Evolutionary conservation across 768 basidiomycete species (phyloP).

Genomic region (Daedaleopsis nitida): DNA sequence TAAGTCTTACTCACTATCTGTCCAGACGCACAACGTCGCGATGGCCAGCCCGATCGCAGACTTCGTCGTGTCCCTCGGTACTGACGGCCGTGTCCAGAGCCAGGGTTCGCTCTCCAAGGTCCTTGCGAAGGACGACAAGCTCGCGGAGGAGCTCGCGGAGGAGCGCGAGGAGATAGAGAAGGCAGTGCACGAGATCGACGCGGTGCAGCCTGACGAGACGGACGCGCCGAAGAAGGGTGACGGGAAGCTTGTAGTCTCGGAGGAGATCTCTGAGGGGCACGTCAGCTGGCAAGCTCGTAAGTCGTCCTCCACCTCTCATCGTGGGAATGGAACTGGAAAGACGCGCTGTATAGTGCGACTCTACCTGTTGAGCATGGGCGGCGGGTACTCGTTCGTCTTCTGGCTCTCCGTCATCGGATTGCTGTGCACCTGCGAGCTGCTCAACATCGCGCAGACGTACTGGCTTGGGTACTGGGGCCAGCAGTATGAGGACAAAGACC

Average conservation of each 20-base stretch:
- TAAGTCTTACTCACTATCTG: not conserved
- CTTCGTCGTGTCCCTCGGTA: conserved; percentile 54
- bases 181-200: conserved; percentile 24
- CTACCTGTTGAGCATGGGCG: conserved; percentile 32
- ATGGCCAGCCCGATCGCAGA: conserved; percentile 53
- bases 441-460: conserved; percentile 32
- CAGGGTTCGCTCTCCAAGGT: conserved; percentile 51
- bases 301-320: conserved; percentile 2
- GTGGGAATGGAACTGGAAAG: not conserved
- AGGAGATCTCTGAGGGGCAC: conserved; percentile 40
- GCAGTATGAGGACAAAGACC: conserved; percentile 33
- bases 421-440: conserved; percentile 18
- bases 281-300: conserved; percentile 38
- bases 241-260: conserved; percentile 38
- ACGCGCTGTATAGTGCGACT: conserved; percentile 29
- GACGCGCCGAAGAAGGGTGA: conserved; percentile 14
- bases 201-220: conserved; percentile 17
- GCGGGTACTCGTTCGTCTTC: conserved; percentile 25
- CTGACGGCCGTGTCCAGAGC: conserved; percentile 51
- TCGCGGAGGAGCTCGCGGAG: conserved; percentile 30
- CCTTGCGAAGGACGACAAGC: conserved; percentile 41
- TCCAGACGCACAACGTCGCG: conserved; percentile 51
- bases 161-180: conserved; percentile 25
- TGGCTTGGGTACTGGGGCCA: conserved; percentile 39
- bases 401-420: conserved; percentile 29